Conservation (phyloP, 2,329 filamentous ascomycete species). For the Penicillium glabrum region DNA sequence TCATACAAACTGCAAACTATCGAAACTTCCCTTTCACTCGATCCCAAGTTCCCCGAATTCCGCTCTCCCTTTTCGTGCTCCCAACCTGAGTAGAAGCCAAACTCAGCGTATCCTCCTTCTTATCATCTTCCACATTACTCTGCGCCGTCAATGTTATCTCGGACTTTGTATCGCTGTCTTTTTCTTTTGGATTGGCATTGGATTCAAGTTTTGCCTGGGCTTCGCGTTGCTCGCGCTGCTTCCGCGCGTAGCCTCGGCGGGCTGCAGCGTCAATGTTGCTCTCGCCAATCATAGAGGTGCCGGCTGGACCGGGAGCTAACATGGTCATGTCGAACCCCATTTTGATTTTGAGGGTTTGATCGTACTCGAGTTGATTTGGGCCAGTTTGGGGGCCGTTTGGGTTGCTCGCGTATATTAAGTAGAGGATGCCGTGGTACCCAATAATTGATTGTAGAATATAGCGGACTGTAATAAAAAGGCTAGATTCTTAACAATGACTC, state of each 20-base stretch:
- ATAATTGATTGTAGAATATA: not conserved
- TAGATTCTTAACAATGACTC: not conserved
- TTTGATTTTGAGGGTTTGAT: not conserved
- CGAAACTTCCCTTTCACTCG: not conserved
- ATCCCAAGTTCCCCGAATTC: not conserved
- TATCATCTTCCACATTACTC: not conserved
- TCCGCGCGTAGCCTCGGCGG: constrained; percentile 4
- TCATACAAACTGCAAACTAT: no score
- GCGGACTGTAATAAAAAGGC: not conserved
- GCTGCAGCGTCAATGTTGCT: constrained; percentile 12
- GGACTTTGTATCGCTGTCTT: not conserved
- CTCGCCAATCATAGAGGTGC: constrained; percentile 15
- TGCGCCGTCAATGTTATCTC: not conserved
- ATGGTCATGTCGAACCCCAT: constrained; percentile 7
- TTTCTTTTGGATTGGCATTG: not conserved
- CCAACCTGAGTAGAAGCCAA: not conserved
- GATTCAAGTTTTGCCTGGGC: not conserved
- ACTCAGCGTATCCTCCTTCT: not conserved
- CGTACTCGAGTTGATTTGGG: not conserved
- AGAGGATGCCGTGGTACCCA: not conserved
- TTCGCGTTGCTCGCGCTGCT: constrained; percentile 5
- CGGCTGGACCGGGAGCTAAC: constrained; percentile 10
- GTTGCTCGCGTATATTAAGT: not conserved
- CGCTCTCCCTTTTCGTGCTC: not conserved
- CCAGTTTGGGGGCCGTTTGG: not conserved